Evolutionary conservation across 331 rosid species (phyloP).

Genomic region (Spiraea crenata): DNA sequence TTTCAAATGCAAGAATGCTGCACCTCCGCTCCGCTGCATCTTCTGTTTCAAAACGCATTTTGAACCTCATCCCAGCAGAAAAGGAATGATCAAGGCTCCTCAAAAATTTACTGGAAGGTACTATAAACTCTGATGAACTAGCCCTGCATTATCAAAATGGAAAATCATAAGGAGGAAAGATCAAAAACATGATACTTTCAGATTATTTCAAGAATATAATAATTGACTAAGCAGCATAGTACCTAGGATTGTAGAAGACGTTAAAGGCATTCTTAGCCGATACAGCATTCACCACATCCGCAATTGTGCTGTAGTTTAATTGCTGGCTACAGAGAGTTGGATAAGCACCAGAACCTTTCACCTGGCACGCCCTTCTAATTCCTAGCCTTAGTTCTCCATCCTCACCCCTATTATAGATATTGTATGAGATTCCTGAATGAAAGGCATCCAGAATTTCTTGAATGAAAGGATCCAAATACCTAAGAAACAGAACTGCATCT

Average conservation of each 20-base stretch:
- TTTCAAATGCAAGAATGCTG: conserved; percentile 12
- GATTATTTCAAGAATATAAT: not conserved
- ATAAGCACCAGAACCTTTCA: conserved; percentile 55
- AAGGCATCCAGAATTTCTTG: not conserved
- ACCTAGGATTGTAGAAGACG: conserved; percentile 88
- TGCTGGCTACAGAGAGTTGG: conserved; percentile 53
- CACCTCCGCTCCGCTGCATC: conserved; percentile 91
- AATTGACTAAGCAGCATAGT: conserved; percentile 14
- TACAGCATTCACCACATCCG: conserved; percentile 68
- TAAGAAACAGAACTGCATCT: conserved; percentile 93
- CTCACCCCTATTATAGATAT: conserved; percentile 56
- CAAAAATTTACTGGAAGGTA: conserved; percentile 63
- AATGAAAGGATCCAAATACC: conserved; percentile 37
- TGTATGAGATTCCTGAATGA: conserved; percentile 10
- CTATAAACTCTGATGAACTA: conserved; percentile 69
- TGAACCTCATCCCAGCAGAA: conserved; percentile 87
- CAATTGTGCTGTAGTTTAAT: conserved; percentile 42
- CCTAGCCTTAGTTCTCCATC: conserved; percentile 92
- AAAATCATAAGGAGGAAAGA: not conserved
- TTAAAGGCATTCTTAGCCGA: conserved; percentile 56
- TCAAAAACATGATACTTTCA: not conserved
- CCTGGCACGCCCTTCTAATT: conserved; percentile 80
- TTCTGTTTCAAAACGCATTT: conserved; percentile 85
- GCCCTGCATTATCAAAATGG: conserved; percentile 43
- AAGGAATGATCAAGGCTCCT: conserved; percentile 64